A percentile compares a stretch with the other conserved stretches of the same genome.
phyloP scores from a whole-genome alignment of 208 protist species.

The Leishmania amazonensis region DNA sequence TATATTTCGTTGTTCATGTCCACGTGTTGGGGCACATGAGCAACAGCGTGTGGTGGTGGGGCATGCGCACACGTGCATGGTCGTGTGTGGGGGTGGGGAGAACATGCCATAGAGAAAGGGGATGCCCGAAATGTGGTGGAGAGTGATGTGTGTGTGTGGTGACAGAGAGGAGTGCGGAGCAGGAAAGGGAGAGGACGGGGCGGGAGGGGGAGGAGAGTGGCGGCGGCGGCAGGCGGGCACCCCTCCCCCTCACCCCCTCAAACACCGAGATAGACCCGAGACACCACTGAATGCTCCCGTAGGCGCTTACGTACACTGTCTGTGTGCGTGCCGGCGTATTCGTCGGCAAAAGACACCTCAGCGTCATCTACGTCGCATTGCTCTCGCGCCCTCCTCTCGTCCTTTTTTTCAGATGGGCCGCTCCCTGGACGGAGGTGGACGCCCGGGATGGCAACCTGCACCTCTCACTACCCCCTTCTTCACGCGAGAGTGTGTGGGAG shows the following conservation, averaged over 20 bases:
- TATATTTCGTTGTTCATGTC: not conserved
- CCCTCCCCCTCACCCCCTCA: not conserved
- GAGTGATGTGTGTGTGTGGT: not conserved
- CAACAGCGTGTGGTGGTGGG: not conserved
- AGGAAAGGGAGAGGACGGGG: constrained; percentile 10
- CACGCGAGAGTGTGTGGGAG: not conserved
- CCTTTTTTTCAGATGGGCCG: not conserved
- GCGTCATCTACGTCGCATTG: not conserved
- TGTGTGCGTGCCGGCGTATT: not conserved
- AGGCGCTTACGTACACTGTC: not conserved
- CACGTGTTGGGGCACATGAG: not conserved
- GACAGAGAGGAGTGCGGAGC: not conserved
- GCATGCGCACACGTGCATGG: not conserved
- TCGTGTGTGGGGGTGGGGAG: not conserved
- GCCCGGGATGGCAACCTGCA: not conserved
- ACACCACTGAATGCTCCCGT: not conserved
- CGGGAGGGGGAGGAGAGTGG: constrained; percentile 9
- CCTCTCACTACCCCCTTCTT: not conserved
- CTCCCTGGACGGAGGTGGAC: not conserved
- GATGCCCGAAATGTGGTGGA: not conserved
- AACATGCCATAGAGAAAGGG: not conserved
- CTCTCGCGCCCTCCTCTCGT: not conserved
- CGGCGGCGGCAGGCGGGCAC: not conserved
- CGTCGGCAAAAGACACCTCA: not conserved
- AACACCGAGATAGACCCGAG: not conserved